Percentiles rank a stretch among this genome's conserved stretches.
phyloP scores from a whole-genome alignment of 2,329 filamentous ascomycete genomes.

The Cladosporium halotolerans region DNA sequence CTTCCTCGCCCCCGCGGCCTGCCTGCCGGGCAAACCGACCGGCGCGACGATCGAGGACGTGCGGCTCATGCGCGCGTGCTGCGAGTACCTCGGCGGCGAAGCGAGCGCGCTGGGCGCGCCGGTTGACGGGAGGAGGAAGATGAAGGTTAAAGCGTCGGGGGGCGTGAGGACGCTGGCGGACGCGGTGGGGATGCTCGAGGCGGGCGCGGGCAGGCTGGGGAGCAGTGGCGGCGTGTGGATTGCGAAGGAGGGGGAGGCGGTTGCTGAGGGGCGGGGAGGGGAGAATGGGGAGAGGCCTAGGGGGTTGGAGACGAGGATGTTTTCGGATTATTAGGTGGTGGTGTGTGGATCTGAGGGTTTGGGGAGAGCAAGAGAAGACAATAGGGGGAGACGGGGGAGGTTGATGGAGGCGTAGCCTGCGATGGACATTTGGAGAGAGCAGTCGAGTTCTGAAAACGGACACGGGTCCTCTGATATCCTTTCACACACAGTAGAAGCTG shows the following conservation, averaged over 20 bases:
- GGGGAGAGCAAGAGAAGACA: not conserved
- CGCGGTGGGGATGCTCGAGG: conserved; percentile 49
- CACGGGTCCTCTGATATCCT: too few species aligned
- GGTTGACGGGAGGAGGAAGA: conserved; percentile 20
- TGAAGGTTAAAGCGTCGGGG: conserved; percentile 55
- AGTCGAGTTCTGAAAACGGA: too few species aligned
- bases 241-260: conserved; percentile 38
- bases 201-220: conserved; percentile 52
- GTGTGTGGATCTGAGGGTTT: not conserved
- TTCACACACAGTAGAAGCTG: too few species aligned
- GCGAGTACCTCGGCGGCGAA: conserved; percentile 33
- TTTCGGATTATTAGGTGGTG: conserved; percentile 5
- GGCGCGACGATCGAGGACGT: conserved; percentile 50
- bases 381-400: not conserved
- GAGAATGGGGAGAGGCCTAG: conserved; percentile 3
- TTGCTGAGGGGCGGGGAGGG: conserved; percentile 1
- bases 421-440: too few species aligned
- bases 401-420: not conserved
- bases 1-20: conserved; percentile 38
- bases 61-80: conserved; percentile 47
- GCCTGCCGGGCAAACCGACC: not conserved
- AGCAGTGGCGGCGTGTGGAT: conserved; percentile 52
- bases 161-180: conserved; percentile 48
- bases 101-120: conserved; percentile 19
- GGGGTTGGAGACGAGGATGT: conserved; percentile 12